Percentiles rank a stretch among this genome's conserved stretches.
These are phyloP conservation scores for Larix sibirica DNA, from an alignment of 83 land plant species.

Conservation along the genomic window DNA sequence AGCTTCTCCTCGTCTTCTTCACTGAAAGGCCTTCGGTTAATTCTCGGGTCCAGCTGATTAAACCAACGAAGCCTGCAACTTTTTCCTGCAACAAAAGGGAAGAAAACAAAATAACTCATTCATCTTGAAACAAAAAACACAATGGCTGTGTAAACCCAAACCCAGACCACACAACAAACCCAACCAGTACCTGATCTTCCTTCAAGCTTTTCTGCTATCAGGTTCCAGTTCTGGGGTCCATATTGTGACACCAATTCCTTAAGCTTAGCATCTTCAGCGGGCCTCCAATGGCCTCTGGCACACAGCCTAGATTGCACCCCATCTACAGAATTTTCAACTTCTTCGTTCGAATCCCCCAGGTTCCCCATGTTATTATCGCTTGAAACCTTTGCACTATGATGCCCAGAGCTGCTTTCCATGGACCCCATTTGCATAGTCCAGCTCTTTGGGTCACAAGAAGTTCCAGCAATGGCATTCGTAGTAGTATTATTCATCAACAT, in stretches of 20 bases:
- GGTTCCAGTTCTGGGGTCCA: conserved; percentile 83
- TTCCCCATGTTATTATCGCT: not conserved
- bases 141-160: not conserved
- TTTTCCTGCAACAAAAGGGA: conserved; percentile 27
- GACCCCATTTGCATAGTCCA: not conserved
- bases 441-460: not conserved
- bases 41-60: conserved; percentile 53
- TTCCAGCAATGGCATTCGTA: too few relatives aligned
- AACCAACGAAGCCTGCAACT: conserved; percentile 51
- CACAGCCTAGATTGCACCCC: conserved; percentile 28
- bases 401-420: conserved; percentile 6
- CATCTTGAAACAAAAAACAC: too few relatives aligned
- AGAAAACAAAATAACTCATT: not conserved
- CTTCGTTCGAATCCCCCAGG: not conserved
- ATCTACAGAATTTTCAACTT: conserved; percentile 11
- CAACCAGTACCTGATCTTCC: conserved; percentile 65
- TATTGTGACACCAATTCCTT: conserved; percentile 55
- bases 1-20: conserved; percentile 49
- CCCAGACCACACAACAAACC: not conserved
- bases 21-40: conserved; percentile 36
- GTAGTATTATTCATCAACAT: not conserved
- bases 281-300: conserved; percentile 70
- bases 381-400: not conserved
- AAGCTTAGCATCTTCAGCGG: conserved; percentile 73
- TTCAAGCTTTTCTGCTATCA: conserved; percentile 69